Evolutionary conservation across 805 yeast species (phyloP), one percentile per base, ranked within the genome.

Genomic region (Myxozyma vanderwaltii): DNA sequence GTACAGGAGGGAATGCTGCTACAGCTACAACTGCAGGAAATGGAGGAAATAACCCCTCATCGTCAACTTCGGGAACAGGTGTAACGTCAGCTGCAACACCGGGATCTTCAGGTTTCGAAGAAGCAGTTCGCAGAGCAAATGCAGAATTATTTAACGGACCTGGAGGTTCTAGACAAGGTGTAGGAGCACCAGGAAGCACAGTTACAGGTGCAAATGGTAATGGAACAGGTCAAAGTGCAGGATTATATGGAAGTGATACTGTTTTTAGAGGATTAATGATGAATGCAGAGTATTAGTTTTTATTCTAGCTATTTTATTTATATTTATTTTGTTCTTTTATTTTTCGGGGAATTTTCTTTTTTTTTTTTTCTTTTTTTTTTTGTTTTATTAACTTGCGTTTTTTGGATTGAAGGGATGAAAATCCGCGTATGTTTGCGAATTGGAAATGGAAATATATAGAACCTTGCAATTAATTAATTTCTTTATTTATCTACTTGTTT

Each of bases 181-280:
- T 50, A 3, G 55, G 44, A 4, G 59, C 40, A 2, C 35, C 45
- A 10, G 27, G 46, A 35, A n/a, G 10, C 17, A 38, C 19, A 38
- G 26, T 29, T 7, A 29, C 50, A 2, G 52, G 47, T 26, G 41
- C 56, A n/a, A 45, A 36, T 36, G 51, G 56, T 10, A 46, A 39
- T 23, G 43, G 57, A 12, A 45, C 40, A 4, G 56, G 56, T 5
- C 51, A 36, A 19, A 36, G 41, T 21, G 51, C 46, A 3, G 49
- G 48, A 13, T 40, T 47, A 21, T 52, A 52, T 24, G 63, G 61
- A 4, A 45, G 21, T 41, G 64, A 59, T 17, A 61, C 64, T 10
- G 65, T 59, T 26, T 61, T 61, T 48, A 49, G 65, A 43, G 65
- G 65, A 3, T 44, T 61, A 31, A 61, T 61, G 65, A 61, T 61